Conservation (phyloP, 2,329 filamentous ascomycete genomes). For the Botrytis elliptica region DNA sequence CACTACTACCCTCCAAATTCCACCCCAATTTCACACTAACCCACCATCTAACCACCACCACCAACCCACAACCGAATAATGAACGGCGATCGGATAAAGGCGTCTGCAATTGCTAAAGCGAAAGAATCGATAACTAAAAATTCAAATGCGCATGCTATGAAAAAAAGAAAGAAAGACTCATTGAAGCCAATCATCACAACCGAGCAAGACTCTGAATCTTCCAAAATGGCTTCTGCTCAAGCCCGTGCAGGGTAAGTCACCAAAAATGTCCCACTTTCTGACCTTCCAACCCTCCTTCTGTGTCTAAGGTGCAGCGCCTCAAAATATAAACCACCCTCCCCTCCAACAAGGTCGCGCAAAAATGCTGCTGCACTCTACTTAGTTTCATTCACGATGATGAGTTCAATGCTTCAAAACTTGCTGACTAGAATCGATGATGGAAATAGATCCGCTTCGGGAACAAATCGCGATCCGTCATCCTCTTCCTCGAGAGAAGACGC, state of each 20-base stretch:
- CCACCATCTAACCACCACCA: background rate
- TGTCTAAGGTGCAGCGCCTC: slow-evolving; percentile 29
- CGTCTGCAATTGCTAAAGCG: slow-evolving; percentile 56
- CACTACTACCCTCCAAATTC: background rate
- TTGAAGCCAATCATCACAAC: slow-evolving; percentile 61
- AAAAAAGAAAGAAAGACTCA: slow-evolving; percentile 57
- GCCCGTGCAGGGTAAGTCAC: slow-evolving; percentile 40
- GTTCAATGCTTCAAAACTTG: slow-evolving; percentile 35
- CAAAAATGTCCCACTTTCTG: slow-evolving; percentile 22
- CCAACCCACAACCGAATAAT: slow-evolving; percentile 27
- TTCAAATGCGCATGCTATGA: slow-evolving; percentile 50
- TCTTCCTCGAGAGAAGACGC: slow-evolving; percentile 79
- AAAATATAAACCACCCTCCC: slow-evolving; percentile 13
- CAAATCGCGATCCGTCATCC: slow-evolving; percentile 49
- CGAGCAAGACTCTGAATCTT: slow-evolving; percentile 42
- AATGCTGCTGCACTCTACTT: slow-evolving; percentile 18
- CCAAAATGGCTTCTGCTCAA: slow-evolving; percentile 37
- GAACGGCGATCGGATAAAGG: slow-evolving; percentile 39
- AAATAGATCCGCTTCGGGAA: slow-evolving; percentile 36
- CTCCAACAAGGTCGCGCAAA: slow-evolving; percentile 19
- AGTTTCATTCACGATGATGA: slow-evolving; percentile 31
- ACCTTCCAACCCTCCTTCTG: slow-evolving; percentile 22
- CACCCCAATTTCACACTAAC: background rate
- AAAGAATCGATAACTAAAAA: slow-evolving; percentile 50
- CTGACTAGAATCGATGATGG: slow-evolving; percentile 34